These are phyloP conservation scores for Geum urbanum DNA, from an alignment of 306 rosid genomes.

Conservation along the genomic window DNA sequence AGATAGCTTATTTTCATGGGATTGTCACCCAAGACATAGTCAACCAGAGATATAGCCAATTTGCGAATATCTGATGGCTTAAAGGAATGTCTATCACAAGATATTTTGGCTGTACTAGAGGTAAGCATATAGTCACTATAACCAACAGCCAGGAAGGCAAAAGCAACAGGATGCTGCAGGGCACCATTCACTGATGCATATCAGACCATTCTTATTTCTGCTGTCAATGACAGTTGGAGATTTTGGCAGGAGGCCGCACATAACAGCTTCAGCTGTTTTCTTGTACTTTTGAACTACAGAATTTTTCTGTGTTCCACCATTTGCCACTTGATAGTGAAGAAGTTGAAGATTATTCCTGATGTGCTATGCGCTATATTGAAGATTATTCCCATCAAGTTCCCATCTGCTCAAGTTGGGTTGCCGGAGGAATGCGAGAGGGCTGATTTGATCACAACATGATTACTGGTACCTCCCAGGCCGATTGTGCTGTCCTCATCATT, in stretches of 20 bases:
- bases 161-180: constrained; percentile 92
- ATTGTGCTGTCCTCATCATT: no score
- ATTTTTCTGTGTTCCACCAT: constrained; percentile 43
- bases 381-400: background rate
- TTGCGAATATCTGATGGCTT: constrained; percentile 65
- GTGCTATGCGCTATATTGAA: no score
- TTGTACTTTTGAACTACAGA: constrained; percentile 55
- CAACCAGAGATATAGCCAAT: constrained; percentile 83
- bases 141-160: constrained; percentile 84
- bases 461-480: no score
- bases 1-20: constrained; percentile 78
- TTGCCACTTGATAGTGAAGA: no score
- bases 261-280: constrained; percentile 87
- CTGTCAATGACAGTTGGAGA: constrained; percentile 88
- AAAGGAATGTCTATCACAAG: constrained; percentile 55
- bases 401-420: background rate
- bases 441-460: no score
- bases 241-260: constrained; percentile 77
- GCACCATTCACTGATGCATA: constrained; percentile 87
- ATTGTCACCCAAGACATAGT: constrained; percentile 86
- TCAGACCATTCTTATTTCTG: constrained; percentile 69
- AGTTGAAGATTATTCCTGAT: no score
- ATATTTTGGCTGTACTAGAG: constrained; percentile 46
- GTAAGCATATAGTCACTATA: constrained; percentile 96
- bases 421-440: no score